Evolutionary conservation across 2,329 filamentous ascomycete genomes (phyloP).

Genomic region (Trichoderma afroharzianum): DNA sequence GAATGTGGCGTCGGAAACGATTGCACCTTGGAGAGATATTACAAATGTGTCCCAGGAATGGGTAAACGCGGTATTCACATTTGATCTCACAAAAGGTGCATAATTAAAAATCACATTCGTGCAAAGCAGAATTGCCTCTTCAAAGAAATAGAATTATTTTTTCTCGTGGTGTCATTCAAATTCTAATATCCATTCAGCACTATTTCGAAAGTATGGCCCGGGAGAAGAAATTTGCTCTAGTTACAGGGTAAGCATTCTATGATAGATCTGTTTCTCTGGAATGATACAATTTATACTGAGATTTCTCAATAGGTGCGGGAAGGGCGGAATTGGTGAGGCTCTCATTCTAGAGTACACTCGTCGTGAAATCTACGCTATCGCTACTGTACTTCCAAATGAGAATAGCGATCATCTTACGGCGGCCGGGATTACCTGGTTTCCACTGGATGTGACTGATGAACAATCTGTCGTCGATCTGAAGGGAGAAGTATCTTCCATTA

Average conservation of each 20-base stretch:
- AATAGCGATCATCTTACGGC: slow-evolving; percentile 25
- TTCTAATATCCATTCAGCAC: not conserved
- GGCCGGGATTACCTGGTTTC: slow-evolving; percentile 25
- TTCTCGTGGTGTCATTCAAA: not conserved
- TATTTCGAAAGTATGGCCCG: not conserved
- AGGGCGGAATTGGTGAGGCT: slow-evolving; percentile 28
- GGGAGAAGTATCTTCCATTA: slow-evolving; percentile 18
- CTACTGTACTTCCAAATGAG: slow-evolving; percentile 29
- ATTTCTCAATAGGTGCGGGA: slow-evolving; percentile 8
- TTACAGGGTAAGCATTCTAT: slow-evolving; percentile 1
- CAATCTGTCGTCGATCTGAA: slow-evolving; percentile 26
- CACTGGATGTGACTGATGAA: slow-evolving; percentile 31
- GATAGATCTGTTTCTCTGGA: not conserved
- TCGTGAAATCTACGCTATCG: slow-evolving; percentile 32
- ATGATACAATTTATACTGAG: not conserved
- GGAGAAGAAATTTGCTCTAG: not conserved
- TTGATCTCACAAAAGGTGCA: not conserved
- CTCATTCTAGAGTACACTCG: slow-evolving; percentile 23
- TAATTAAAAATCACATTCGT: not conserved
- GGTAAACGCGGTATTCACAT: not conserved
- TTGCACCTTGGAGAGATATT: not conserved
- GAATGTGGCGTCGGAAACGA: no score
- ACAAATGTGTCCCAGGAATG: not conserved
- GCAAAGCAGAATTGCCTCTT: not conserved
- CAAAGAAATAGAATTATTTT: not conserved